These are phyloP conservation scores for Colletotrichum filicis DNA, from an alignment of 2,329 filamentous ascomycete species.

Conservation along the genomic window DNA sequence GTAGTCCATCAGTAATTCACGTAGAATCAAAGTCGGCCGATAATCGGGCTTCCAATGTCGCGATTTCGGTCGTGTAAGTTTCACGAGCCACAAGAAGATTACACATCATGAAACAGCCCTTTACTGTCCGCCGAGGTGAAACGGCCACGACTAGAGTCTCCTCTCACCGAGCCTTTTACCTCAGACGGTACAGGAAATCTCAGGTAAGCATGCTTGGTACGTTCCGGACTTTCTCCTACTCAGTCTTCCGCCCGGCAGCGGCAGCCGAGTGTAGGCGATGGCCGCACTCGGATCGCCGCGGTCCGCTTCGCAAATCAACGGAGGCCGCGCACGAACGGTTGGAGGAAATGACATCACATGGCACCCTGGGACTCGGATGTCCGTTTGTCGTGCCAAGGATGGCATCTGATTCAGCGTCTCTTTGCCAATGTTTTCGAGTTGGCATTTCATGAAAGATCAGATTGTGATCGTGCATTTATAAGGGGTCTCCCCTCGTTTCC, in stretches of 20 bases:
- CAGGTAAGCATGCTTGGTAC: background rate
- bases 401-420: background rate
- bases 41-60: background rate
- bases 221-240: background rate
- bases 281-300: background rate
- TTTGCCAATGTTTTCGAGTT: background rate
- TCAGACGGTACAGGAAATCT: rapidly evolving
- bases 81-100: background rate
- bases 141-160: background rate
- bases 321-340: background rate
- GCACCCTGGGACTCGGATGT: conserved; percentile 9
- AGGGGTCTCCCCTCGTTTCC: background rate
- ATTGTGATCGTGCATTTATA: background rate
- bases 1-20: background rate
- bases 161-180: background rate
- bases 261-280: background rate
- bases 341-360: conserved; percentile 23
- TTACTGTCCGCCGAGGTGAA: background rate
- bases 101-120: background rate
- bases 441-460: background rate
- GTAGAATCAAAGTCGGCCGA: background rate
- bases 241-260: background rate
- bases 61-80: conserved; percentile 2
- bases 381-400: conserved; percentile 4
- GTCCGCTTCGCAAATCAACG: background rate